phyloP scores from a whole-genome alignment of 257 asterid species.

The Lavandula angustifolia region DNA sequence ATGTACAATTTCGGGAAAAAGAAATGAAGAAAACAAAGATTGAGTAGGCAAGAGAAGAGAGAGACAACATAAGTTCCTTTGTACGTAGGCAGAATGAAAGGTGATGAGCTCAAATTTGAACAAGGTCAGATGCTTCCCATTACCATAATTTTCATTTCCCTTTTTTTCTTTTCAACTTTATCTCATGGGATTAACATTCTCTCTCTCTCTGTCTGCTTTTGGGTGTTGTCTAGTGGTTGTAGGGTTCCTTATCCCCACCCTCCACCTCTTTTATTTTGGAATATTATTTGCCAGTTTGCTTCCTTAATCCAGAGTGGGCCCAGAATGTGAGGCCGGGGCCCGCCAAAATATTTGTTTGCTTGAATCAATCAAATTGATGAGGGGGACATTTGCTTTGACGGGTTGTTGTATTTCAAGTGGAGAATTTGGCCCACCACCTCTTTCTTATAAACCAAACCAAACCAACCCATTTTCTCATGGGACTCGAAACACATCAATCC shows the following conservation, averaged over 20 bases:
- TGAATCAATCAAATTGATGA: conserved; percentile 17
- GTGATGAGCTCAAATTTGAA: conserved; percentile 29
- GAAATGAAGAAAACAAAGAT: conserved; percentile 8
- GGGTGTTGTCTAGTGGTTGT: conserved; percentile 38
- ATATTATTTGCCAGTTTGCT: conserved; percentile 32
- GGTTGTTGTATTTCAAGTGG: conserved; percentile 24
- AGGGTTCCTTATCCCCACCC: conserved; percentile 35
- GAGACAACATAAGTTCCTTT: conserved; percentile 36
- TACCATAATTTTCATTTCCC: conserved; percentile 8
- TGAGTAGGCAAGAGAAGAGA: conserved; percentile 28
- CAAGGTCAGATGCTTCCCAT: conserved; percentile 43
- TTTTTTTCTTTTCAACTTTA: conserved; percentile 33
- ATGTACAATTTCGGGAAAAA: no score
- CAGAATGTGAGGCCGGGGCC: conserved; percentile 2
- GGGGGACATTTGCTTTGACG: conserved; percentile 25
- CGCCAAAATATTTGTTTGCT: conserved; percentile 8
- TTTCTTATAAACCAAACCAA: no score
- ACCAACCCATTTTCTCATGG: neutral
- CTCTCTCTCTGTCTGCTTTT: neutral
- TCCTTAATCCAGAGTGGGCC: conserved; percentile 41
- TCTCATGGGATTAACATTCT: conserved; percentile 58
- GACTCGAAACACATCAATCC: no score
- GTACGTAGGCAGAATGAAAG: conserved; percentile 37
- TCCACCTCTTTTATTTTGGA: conserved; percentile 35
- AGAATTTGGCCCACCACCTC: conserved; percentile 29